A percentile compares a stretch with the other conserved stretches of the same genome.
phyloP scores from a whole-genome alignment of 768 basidiomycete species.

The Suillus fuscotomentosus region DNA sequence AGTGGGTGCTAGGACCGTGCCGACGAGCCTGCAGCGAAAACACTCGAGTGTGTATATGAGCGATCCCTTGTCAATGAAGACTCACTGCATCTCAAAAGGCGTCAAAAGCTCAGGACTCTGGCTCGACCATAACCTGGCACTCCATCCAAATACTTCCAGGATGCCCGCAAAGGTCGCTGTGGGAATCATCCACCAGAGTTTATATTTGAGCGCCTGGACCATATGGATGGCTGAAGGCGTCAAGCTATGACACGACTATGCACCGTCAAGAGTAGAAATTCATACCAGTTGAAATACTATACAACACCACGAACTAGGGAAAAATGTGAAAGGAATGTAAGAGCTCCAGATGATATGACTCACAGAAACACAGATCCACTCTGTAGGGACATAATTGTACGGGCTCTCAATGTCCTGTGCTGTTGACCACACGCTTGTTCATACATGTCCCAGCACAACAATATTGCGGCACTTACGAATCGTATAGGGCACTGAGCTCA shows the following conservation, averaged over 20 bases:
- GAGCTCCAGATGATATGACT: not conserved
- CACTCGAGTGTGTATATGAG: not conserved
- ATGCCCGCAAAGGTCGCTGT: constrained; percentile 47
- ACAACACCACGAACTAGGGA: constrained; percentile 35
- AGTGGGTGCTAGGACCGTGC: constrained; percentile 53
- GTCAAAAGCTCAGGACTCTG: constrained; percentile 13
- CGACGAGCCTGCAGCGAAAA: constrained; percentile 22
- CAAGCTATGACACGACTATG: not conserved
- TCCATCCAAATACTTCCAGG: constrained; percentile 56
- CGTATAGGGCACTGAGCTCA: not conserved
- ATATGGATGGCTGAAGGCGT: constrained; percentile 43
- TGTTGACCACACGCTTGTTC: not conserved
- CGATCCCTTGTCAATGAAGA: not conserved
- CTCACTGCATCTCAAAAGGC: constrained; percentile 47
- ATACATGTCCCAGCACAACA: no score
- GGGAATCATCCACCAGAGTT: constrained; percentile 52
- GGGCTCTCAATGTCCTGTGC: not conserved
- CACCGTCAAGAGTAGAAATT: not conserved
- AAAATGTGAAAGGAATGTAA: not conserved
- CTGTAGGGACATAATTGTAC: constrained; percentile 42
- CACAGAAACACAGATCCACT: constrained; percentile 31
- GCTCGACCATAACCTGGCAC: constrained; percentile 51
- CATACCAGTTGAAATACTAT: constrained; percentile 39
- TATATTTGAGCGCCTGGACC: constrained; percentile 41
- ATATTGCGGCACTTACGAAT: not conserved